Base-by-base conservation (phyloP, 257 asterid genomes). In the Capsicum baccatum region DNA sequence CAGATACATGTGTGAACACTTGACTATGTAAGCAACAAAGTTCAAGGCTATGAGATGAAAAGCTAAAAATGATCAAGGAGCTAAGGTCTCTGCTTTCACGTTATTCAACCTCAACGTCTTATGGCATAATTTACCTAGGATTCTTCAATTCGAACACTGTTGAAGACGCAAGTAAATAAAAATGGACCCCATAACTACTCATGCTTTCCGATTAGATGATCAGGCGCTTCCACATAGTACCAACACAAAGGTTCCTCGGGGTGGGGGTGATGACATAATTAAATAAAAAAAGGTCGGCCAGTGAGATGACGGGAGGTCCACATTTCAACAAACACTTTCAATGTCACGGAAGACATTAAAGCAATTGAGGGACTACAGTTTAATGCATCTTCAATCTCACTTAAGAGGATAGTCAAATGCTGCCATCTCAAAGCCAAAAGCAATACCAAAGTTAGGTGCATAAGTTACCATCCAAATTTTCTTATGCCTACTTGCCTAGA, bases 311-410 rank as follows among this genome's bases (percentile, higher is more conserved):
- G 2, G 33, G 58, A 11, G 55, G 3, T 47, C 16, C 70, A 12
- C 71, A 64, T 37, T 64, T 26, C 71, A 14, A 64, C 71, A 47
- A 1, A 26, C 33, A 26, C 39, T 15, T 42, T 47, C 47, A 9
- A 47, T n/a, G 26, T 11, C 35, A 44, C 3, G 0, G 39, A 26
- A 63, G 37, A 9, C 57, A 71, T 35, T 9, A 5, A 11, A 71
- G 10, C 16, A 73, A 19, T 14, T 3, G 37, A 73, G 42, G 10
- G 35, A 13, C 42, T 73, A 73, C 39, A 10, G 5, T 6, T 33
- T 35, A 66, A 66, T 64, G n/a, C 71, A 26, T 71, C 39, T 44
- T 44, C 79, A n/a, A 71, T 71, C 37, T 70, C 55, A 42, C 80
- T n/a, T 19, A 10, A 73, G 39, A 11, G 17, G 19, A 47, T 5